Evolutionary conservation across 2,329 filamentous ascomycete genomes (phyloP).

Genomic region (Tolypocladium tundrense): DNA sequence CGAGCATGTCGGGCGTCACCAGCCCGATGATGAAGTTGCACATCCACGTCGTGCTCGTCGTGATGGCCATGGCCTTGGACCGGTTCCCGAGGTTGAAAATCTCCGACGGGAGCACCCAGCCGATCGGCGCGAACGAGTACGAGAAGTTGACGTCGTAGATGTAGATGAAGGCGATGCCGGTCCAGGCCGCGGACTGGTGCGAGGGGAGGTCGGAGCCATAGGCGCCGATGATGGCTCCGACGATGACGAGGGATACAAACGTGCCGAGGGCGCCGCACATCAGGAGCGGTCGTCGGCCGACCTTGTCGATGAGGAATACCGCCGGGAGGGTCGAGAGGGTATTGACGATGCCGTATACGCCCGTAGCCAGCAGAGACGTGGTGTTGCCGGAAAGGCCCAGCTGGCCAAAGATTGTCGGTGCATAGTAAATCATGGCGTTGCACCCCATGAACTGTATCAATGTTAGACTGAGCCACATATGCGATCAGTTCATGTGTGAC

Average conservation of each 20-base stretch:
- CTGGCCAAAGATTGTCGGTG: slow-evolving; percentile 32
- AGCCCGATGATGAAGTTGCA: slow-evolving; percentile 25
- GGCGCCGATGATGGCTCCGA: slow-evolving; percentile 37
- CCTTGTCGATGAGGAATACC: slow-evolving; percentile 40
- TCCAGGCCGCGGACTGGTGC: slow-evolving; percentile 31
- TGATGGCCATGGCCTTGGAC: slow-evolving; percentile 50
- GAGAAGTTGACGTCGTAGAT: slow-evolving; percentile 54
- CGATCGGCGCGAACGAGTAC: slow-evolving; percentile 52
- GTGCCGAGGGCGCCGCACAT: slow-evolving; percentile 54
- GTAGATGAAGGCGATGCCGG: slow-evolving; percentile 55
- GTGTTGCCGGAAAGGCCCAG: slow-evolving; percentile 32
- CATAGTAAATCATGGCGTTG: slow-evolving; percentile 38
- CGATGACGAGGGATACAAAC: slow-evolving; percentile 45
- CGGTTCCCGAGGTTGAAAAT: slow-evolving; percentile 48
- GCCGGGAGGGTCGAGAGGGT: slow-evolving; percentile 31
- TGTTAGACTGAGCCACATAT: too few species aligned
- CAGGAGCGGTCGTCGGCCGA: slow-evolving; percentile 53
- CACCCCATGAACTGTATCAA: slow-evolving; percentile 33
- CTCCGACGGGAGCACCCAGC: slow-evolving; percentile 56
- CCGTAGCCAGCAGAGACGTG: slow-evolving; percentile 41
- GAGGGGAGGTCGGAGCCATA: slow-evolving; percentile 22
- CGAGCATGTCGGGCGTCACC: slow-evolving; percentile 36
- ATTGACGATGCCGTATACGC: slow-evolving; percentile 47
- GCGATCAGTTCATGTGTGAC: slow-evolving; percentile 19
- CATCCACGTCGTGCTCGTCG: slow-evolving; percentile 36